Base-by-base conservation (phyloP, 352 stramenopile genomes). In the Globisporangium uncinulatum region DNA sequence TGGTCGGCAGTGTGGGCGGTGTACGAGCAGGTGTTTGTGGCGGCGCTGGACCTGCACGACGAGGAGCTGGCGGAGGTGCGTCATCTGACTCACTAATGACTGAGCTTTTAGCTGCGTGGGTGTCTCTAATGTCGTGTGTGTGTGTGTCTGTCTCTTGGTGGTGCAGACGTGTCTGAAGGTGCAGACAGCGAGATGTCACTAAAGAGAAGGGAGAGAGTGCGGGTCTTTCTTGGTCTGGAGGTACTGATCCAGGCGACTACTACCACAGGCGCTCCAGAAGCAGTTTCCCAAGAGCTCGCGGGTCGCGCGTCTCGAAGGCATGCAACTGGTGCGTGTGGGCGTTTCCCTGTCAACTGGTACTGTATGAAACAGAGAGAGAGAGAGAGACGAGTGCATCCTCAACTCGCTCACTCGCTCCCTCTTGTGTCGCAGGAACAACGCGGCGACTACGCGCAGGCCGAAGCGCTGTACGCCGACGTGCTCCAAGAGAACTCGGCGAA, bases 21-120 rank as follows among this genome's bases (percentile, higher is more conserved):
- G 43, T 80, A 86, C 54, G 80, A 90, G 59, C 80, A 88, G 34
- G 76, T 77, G 34, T 76, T 88, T 14, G 31, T 88, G 19, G 80
- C 80, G 15, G 76, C 80, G 32, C 53, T 90, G 48, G 80, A 90
- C 57, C 43, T 85, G 39, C 65, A 86, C 62, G 77, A 88, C 46
- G 63, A 79, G 51, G 65, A 82, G 59, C 60, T 87, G 34, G 65
- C 66, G 0, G 61, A 76, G 52, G 63, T 77, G 24, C 24, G 24
- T 29, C 24, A 1, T 29, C 24, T 29, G 24, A 37, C 14, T 29
- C 11, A 11, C 47, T 4, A 55, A 29, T 29, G 24, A 29, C 24
- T 1, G 24, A 29, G 24, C 24, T 29, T 4, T 1, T 29, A 29
- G 24, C 24, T 29, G 24, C 24, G 24, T 29, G 24, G 24, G 24